phyloP scores from a whole-genome alignment of 345 rosid species.

The Gossypium australe region DNA sequence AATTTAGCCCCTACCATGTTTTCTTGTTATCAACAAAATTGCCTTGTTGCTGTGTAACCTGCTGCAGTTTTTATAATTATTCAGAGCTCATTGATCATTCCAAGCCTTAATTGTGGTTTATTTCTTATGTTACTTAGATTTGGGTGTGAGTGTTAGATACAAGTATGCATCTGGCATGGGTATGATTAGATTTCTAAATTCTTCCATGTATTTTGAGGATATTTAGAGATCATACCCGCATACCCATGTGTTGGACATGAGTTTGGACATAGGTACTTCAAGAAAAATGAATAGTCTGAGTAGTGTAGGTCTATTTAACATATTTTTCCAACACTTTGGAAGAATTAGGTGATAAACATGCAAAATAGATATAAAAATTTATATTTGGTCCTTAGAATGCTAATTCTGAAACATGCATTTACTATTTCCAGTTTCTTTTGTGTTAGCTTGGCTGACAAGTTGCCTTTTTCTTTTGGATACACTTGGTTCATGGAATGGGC shows the following conservation, averaged over 20 bases:
- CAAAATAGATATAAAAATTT: neutral
- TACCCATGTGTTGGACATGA: too few relatives aligned
- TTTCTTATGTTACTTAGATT: too few relatives aligned
- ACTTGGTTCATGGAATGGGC: slow-evolving; percentile 24
- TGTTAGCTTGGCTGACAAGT: slow-evolving; percentile 30
- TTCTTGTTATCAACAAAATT: neutral
- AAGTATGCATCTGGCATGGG: too few relatives aligned
- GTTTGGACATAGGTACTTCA: too few relatives aligned
- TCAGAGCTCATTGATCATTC: neutral
- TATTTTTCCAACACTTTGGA: neutral
- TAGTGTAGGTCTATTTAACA: neutral
- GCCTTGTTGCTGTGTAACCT: neutral
- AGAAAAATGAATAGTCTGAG: too few relatives aligned
- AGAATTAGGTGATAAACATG: neutral
- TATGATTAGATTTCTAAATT: too few relatives aligned
- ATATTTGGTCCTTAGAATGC: neutral
- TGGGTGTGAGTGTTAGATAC: too few relatives aligned
- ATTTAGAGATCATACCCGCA: too few relatives aligned
- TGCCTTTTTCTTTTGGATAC: slow-evolving; percentile 31
- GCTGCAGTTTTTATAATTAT: neutral
- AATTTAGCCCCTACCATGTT: neutral
- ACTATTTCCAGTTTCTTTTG: neutral
- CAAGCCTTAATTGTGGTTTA: neutral
- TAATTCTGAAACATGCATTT: neutral
- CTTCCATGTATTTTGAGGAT: too few relatives aligned